Base-by-base conservation (phyloP, 225 moss, liverwort and hornwort genomes). In the Bryum argenteum region DNA sequence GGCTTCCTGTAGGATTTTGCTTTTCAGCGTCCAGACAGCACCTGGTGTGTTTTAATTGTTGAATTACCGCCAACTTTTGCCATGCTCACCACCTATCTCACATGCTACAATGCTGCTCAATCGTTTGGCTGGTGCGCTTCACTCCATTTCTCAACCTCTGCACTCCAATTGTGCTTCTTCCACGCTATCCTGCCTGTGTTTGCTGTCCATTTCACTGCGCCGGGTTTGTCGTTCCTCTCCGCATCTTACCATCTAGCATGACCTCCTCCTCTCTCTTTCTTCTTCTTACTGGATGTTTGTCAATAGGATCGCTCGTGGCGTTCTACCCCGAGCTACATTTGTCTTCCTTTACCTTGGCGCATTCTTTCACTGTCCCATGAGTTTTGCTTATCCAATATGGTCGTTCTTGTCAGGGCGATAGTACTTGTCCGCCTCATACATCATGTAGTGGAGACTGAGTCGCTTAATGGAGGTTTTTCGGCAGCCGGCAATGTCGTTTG, bases 41-140 rank as follows among this genome's bases (percentile, higher is more conserved):
- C 10, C 44, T 14, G 3, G 33, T 17, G 26, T 58, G 58, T 37
- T 33, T 9, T 21, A 21, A 20, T 11, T 26, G 17, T 51, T 71
- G 0, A 12, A 2, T 8, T 41, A 26, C n/a, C 28, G 1, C 4
- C 28, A 44, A 20, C 4, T 51, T 45, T 18, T 48, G 38, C 58
- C 5, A 74, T 79, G 72, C 24, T 67, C 8, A 71, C 74, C 22
- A 72, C 69, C 0, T 94, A 94, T 40, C 83, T 94, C 22, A 82
- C 85, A 39, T 83, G 80, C 45, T 94, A 94, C 81, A 94, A 94
- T 78, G 65, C 70, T 19, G 80, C 83, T 2, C 91, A 94, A 71
- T 85, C 88, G n/a, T 1, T 91, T 16, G 94, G 94, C 75, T 94
- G 71, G 71, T 71, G 23, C 16, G 90, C 76, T 74, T 68, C 5